These are phyloP conservation scores for Colletotrichum endophyticum DNA, from an alignment of 2,329 filamentous ascomycete species.

Conservation along the genomic window DNA sequence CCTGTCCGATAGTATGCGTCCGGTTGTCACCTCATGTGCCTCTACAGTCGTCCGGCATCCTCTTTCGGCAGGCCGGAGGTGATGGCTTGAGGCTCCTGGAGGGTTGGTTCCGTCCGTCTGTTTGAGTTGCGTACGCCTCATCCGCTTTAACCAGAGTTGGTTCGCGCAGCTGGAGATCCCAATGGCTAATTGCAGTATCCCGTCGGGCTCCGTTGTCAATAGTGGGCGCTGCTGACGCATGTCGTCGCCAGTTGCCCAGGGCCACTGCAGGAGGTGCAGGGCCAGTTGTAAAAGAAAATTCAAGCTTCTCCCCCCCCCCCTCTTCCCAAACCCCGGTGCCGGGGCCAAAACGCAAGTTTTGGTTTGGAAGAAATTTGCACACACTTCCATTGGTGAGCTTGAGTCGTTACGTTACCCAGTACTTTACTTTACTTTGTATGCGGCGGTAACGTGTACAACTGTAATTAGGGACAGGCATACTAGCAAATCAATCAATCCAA, in stretches of 20 bases:
- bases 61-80: neutral
- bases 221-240: constrained; percentile 3
- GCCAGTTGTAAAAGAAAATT: neutral
- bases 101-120: neutral
- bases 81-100: neutral
- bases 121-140: neutral
- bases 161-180: neutral
- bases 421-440: neutral
- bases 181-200: neutral
- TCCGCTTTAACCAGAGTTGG: neutral
- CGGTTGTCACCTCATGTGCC: neutral
- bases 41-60: neutral
- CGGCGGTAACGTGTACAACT: neutral
- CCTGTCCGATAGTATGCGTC: neutral
- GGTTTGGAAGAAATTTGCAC: neutral
- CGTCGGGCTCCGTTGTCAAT: neutral
- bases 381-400: neutral
- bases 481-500: neutral
- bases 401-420: neutral
- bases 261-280: neutral
- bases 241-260: neutral
- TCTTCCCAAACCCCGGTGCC: neutral
- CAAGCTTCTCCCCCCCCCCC: neutral
- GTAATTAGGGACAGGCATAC: neutral
- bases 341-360: neutral